These are phyloP conservation scores for Quercus rubra DNA, from an alignment of 306 rosid genomes.

Conservation along the genomic window DNA sequence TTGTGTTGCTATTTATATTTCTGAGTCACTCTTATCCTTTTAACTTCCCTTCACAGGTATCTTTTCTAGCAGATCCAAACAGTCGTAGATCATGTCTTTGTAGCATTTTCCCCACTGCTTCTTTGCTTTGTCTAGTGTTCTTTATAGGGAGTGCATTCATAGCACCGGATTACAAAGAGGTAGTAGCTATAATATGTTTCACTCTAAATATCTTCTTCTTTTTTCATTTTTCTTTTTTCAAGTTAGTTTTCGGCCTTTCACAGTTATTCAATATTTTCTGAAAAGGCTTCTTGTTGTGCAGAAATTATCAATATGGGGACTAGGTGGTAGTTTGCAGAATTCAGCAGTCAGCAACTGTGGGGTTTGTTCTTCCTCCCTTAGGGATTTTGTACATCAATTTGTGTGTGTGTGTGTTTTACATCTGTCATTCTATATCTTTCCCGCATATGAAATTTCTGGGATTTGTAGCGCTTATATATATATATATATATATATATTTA, in stretches of 20 bases:
- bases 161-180: conserved; percentile 52
- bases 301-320: conserved; percentile 41
- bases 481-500: not conserved
- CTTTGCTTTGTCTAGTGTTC: conserved; percentile 37
- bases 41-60: conserved; percentile 35
- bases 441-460: not conserved
- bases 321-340: conserved; percentile 22
- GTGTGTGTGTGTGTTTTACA: not conserved
- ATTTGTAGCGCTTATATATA: not conserved
- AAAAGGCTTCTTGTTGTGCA: conserved; percentile 12
- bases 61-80: conserved; percentile 30
- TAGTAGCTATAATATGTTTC: conserved; percentile 7
- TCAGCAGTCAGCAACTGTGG: conserved; percentile 42
- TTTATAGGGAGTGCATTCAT: conserved; percentile 34
- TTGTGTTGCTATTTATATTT: not conserved
- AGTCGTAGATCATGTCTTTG: conserved; percentile 41
- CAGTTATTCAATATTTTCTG: conserved; percentile 1
- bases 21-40: not conserved
- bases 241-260: not conserved
- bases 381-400: not conserved
- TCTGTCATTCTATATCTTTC: not conserved
- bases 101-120: conserved; percentile 46
- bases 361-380: conserved; percentile 42
- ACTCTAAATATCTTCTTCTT: not conserved
- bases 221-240: not conserved